Conservation (phyloP, 129 eudicot species). For the Silybum marianum region DNA sequence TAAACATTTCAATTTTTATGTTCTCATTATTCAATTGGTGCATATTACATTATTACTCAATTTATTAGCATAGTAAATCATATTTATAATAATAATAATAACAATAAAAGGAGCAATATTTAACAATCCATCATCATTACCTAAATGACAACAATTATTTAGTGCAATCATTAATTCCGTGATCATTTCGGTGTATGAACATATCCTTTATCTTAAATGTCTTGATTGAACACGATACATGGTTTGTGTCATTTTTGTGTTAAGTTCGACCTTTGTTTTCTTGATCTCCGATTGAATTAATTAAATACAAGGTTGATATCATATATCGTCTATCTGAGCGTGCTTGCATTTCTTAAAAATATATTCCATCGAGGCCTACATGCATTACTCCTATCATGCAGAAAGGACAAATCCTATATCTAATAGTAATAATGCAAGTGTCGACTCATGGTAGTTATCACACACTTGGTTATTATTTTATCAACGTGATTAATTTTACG, state of each 20-base stretch:
- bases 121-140: not conserved
- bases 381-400: not conserved
- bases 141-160: not conserved
- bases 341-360: not conserved
- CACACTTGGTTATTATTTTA: not conserved
- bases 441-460: not conserved
- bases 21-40: not conserved
- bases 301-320: not conserved
- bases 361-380: not conserved
- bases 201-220: not conserved
- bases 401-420: not conserved
- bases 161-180: not conserved
- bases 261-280: not conserved
- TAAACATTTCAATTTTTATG: too few relatives aligned
- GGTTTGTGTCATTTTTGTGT: not conserved
- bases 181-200: not conserved
- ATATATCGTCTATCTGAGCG: not conserved
- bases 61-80: not conserved
- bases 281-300: not conserved
- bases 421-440: not conserved
- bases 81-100: too few relatives aligned
- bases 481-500: not conserved
- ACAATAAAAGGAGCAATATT: too few relatives aligned
- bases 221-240: not conserved
- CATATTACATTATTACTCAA: not conserved